A percentile compares a stretch with the other conserved stretches of the same genome.
Conservation (phyloP, 2,329 filamentous ascomycete species). For the Purpureocillium takamizusanense region DNA sequence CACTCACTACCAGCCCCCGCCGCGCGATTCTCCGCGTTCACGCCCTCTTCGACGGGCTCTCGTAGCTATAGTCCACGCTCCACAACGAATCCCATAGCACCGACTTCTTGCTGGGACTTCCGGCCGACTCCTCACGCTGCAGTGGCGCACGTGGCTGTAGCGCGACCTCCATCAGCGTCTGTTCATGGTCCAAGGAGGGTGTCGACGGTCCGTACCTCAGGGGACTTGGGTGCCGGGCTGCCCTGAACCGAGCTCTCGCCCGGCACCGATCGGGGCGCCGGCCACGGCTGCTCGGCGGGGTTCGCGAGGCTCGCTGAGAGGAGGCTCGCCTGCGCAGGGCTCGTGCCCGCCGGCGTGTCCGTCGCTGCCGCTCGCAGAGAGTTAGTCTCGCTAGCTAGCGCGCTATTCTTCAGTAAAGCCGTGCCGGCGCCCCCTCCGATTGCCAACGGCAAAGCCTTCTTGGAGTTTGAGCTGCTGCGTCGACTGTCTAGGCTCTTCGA, state of each 20-base stretch:
- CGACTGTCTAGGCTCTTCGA: constrained; percentile 87
- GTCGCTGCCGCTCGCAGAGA: constrained; percentile 41
- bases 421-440: constrained; percentile 31
- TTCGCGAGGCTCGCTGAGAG: constrained; percentile 13
- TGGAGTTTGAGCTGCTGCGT: constrained; percentile 78
- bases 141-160: constrained; percentile 17
- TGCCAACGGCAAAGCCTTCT: constrained; percentile 57
- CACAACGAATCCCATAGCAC: constrained; percentile 55
- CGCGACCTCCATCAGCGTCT: constrained; percentile 19
- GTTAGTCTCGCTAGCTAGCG: constrained; percentile 49
- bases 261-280: constrained; percentile 7
- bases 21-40: not conserved
- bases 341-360: constrained; percentile 29
- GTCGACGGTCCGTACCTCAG: constrained; percentile 48
- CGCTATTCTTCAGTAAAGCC: constrained; percentile 37
- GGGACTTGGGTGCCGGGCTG: constrained; percentile 12
- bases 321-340: constrained; percentile 27
- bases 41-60: constrained; percentile 26
- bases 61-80: constrained; percentile 50
- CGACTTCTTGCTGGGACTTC: constrained; percentile 38
- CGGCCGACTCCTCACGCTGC: constrained; percentile 28
- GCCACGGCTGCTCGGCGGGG: constrained; percentile 6
- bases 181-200: constrained; percentile 37
- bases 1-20: not conserved
- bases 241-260: constrained; percentile 16